These are phyloP conservation scores for Dipteronia dyeriana DNA, from an alignment of 345 rosid genomes.

Conservation along the genomic window DNA sequence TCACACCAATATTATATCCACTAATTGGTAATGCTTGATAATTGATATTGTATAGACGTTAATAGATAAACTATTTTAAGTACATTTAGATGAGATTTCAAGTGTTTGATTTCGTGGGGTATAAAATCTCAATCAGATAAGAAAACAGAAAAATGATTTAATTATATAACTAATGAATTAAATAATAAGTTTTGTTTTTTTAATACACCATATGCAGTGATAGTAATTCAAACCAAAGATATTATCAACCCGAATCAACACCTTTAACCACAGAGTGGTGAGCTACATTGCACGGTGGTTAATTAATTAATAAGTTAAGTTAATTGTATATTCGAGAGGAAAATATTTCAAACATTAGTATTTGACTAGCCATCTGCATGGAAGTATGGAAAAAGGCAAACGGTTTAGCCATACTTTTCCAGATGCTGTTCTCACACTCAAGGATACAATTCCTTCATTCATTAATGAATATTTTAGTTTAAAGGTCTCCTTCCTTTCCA, in stretches of 20 bases:
- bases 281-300: too few species aligned
- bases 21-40: slow-evolving; percentile 10
- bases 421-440: slow-evolving; percentile 47
- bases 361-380: slow-evolving; percentile 59
- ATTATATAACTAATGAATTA: slow-evolving; percentile 16
- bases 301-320: too few species aligned
- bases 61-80: slow-evolving; percentile 33
- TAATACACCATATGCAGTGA: too few species aligned
- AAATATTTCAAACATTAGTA: slow-evolving; percentile 36
- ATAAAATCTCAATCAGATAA: slow-evolving; percentile 55
- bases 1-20: slow-evolving; percentile 24
- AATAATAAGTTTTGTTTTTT: too few species aligned
- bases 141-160: slow-evolving; percentile 22
- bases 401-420: slow-evolving; percentile 49
- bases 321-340: background rate
- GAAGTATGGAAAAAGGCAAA: slow-evolving; percentile 34
- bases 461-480: slow-evolving; percentile 7
- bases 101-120: slow-evolving; percentile 55
- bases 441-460: background rate
- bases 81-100: slow-evolving; percentile 34
- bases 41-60: slow-evolving; percentile 17
- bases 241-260: too few species aligned
- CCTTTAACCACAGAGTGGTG: too few species aligned
- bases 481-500: slow-evolving; percentile 27
- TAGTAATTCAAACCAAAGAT: too few species aligned